Evolutionary conservation across 305 asterid genomes (phyloP).

Genomic region (Fraxinus albicans): DNA sequence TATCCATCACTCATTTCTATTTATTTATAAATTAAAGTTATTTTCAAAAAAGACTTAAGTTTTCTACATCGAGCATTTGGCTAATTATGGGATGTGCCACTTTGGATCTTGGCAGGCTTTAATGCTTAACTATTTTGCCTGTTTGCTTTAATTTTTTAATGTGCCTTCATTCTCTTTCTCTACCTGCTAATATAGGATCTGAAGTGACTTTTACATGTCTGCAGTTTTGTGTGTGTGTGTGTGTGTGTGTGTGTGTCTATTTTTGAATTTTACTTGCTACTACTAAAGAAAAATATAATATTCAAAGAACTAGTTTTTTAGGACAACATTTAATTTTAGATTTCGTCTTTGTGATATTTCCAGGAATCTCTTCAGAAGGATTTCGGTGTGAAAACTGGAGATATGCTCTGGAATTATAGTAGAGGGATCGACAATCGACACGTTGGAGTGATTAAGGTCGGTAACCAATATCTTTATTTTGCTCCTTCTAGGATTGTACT

Average conservation of each 20-base stretch:
- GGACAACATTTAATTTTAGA: constrained; percentile 4
- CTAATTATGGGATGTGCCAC: neutral
- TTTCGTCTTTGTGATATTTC: constrained; percentile 24
- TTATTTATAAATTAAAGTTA: neutral
- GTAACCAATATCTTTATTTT: constrained; percentile 15
- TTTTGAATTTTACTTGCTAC: constrained; percentile 14
- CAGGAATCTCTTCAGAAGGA: constrained; percentile 95
- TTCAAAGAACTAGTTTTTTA: neutral
- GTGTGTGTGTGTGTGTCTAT: neutral
- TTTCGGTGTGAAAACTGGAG: constrained; percentile 88
- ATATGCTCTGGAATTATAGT: constrained; percentile 90
- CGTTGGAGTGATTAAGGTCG: constrained; percentile 72
- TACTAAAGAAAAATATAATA: neutral
- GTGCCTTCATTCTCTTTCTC: neutral
- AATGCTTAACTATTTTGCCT: neutral
- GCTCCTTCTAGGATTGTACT: neutral
- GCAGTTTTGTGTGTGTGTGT: neutral
- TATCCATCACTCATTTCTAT: neutral
- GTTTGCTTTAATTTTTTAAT: constrained; percentile 1
- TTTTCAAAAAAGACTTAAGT: neutral
- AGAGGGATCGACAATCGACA: constrained; percentile 82
- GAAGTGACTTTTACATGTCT: neutral
- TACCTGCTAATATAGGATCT: neutral
- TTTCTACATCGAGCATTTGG: neutral
- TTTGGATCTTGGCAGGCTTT: neutral